A percentile compares a stretch with the other conserved stretches of the same genome.
Conservation (phyloP, 2,329 filamentous ascomycete genomes). For the Coccinonectria pachysandricola region DNA sequence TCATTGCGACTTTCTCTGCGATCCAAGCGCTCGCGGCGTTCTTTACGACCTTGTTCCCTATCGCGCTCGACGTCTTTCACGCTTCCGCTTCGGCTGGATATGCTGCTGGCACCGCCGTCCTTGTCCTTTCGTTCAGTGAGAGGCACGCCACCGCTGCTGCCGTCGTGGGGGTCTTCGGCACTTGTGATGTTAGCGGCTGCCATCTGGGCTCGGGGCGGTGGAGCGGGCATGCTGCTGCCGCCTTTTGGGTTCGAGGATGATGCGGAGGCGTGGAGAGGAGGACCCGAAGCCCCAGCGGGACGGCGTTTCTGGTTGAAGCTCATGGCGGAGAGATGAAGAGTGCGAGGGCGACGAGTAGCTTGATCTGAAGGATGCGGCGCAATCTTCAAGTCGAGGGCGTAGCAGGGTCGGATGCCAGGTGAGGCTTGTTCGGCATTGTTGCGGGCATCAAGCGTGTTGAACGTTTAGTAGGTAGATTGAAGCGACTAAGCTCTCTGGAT, state of each 20-base stretch:
- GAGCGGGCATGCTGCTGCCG: slow-evolving; percentile 20
- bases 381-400: slow-evolving; percentile 17
- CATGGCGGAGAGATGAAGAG: slow-evolving; percentile 24
- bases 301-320: slow-evolving; percentile 36
- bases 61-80: slow-evolving; percentile 21
- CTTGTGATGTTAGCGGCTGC: slow-evolving; percentile 11
- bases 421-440: slow-evolving; percentile 22
- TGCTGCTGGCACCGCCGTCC: slow-evolving; percentile 22
- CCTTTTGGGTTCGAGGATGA: slow-evolving; percentile 21
- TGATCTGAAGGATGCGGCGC: slow-evolving; percentile 3
- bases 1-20: slow-evolving; percentile 14
- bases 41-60: slow-evolving; percentile 16
- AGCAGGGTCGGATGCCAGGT: slow-evolving; percentile 17
- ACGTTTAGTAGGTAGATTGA: too few species aligned
- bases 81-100: slow-evolving; percentile 24
- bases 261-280: slow-evolving; percentile 7
- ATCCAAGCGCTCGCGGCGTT: slow-evolving; percentile 10
- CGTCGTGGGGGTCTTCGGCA: slow-evolving; percentile 17
- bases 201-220: slow-evolving; percentile 22
- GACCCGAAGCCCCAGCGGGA: slow-evolving; percentile 14
- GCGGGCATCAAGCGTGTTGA: slow-evolving; percentile 13
- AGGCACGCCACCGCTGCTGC: slow-evolving; percentile 16
- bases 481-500: too few species aligned
- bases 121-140: slow-evolving; percentile 17
- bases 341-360: slow-evolving; percentile 3